Evolutionary conservation across 306 rosid genomes (phyloP).

Genomic region (Vigna unguiculata): DNA sequence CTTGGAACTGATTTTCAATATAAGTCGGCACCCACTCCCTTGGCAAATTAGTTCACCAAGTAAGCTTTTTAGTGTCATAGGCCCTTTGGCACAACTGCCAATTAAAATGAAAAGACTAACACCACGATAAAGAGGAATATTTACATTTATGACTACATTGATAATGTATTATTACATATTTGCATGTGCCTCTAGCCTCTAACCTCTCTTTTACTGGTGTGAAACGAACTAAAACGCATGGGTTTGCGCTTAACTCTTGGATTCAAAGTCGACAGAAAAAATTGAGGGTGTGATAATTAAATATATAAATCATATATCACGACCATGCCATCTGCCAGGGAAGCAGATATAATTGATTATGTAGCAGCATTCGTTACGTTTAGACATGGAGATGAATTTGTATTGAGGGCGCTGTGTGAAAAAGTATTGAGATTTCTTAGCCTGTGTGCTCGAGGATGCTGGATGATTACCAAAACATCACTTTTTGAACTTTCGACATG

Average conservation of each 20-base stretch:
- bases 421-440: conserved; percentile 40
- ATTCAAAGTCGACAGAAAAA: conserved; percentile 19
- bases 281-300: conserved; percentile 28
- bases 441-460: conserved; percentile 72
- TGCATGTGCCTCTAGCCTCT: conserved; percentile 42
- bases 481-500: conserved; percentile 55
- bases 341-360: conserved; percentile 39
- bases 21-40: neutral
- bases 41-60: conserved; percentile 7
- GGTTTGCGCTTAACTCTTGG: conserved; percentile 1
- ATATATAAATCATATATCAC: neutral
- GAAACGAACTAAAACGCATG: conserved; percentile 35
- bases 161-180: conserved; percentile 38
- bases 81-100: neutral
- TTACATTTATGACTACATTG: conserved; percentile 29
- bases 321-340: conserved; percentile 34
- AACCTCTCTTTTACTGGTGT: neutral
- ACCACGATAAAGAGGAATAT: conserved; percentile 36
- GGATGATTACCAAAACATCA: conserved; percentile 78
- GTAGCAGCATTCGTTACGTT: conserved; percentile 35
- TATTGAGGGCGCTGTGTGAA: conserved; percentile 42
- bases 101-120: conserved; percentile 8
- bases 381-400: conserved; percentile 43
- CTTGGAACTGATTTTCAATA: neutral
- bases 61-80: neutral